Percentiles rank a stretch among this genome's conserved stretches.
These are phyloP conservation scores for Metarhizium sp. DNA, from an alignment of 2,329 filamentous ascomycete species.

Conservation along the genomic window DNA sequence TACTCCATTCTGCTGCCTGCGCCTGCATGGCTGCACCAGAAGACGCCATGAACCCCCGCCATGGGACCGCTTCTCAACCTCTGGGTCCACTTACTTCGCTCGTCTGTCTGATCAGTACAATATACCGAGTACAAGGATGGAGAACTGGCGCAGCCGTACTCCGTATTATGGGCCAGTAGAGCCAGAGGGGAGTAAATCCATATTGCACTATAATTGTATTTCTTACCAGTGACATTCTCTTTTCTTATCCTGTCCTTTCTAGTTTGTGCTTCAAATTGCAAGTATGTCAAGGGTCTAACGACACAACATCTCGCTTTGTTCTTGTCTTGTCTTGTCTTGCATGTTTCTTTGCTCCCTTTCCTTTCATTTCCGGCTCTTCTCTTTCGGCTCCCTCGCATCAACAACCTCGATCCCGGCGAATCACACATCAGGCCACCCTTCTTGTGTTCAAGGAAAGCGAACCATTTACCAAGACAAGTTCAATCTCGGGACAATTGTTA, in stretches of 20 bases:
- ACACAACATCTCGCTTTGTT: neutral
- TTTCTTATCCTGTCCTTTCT: neutral
- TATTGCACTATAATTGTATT: neutral
- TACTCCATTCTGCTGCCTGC: neutral
- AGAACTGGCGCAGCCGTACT: too few relatives aligned
- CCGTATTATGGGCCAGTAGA: neutral
- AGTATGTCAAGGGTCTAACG: neutral
- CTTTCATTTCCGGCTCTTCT: neutral
- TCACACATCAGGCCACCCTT: neutral
- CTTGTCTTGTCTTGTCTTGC: neutral
- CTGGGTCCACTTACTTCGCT: neutral
- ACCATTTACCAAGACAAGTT: neutral
- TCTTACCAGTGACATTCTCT: neutral
- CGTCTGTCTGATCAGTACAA: neutral
- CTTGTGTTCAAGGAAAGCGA: neutral
- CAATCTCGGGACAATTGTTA: neutral
- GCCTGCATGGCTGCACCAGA: neutral
- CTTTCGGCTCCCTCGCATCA: neutral
- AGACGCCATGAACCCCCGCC: neutral
- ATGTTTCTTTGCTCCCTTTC: neutral
- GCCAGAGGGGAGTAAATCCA: neutral
- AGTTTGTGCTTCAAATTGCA: neutral
- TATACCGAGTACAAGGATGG: neutral
- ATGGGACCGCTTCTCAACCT: neutral
- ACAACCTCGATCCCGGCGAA: neutral